Percentiles rank a stretch among this genome's conserved stretches.
phyloP scores from a whole-genome alignment of 2,329 filamentous ascomycete species.

The Aureobasidium sp. region DNA sequence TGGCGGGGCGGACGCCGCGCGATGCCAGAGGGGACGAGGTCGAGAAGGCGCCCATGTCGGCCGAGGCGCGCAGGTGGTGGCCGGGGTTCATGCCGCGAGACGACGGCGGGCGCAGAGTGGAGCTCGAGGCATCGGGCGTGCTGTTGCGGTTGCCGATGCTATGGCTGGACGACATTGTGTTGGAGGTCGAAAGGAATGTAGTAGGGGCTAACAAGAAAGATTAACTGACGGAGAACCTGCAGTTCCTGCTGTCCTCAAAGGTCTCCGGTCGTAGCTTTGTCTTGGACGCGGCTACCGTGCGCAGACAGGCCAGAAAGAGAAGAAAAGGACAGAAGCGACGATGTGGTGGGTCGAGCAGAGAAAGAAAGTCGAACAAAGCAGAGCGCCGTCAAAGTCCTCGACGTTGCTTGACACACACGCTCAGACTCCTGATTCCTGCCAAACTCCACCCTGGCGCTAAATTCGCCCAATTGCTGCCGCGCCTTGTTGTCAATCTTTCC shows the following conservation, averaged over 20 bases:
- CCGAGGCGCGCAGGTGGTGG: constrained; percentile 85
- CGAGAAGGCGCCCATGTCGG: constrained; percentile 80
- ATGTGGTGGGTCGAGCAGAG: not conserved
- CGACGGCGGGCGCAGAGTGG: constrained; percentile 72
- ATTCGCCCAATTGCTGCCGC: not conserved
- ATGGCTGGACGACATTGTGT: constrained; percentile 32
- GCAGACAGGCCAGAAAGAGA: not conserved
- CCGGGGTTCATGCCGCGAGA: constrained; percentile 68
- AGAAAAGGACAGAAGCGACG: constrained; percentile 2
- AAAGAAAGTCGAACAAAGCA: constrained; percentile 4
- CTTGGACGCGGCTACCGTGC: not conserved
- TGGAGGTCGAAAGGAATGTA: constrained; percentile 8
- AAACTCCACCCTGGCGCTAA: constrained; percentile 1
- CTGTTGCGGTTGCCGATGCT: constrained; percentile 75
- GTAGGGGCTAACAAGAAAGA: constrained; percentile 12
- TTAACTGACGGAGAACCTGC: constrained; percentile 51
- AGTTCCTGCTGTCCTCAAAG: constrained; percentile 79
- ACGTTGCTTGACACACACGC: constrained; percentile 6
- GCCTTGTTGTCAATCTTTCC: not conserved
- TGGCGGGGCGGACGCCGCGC: constrained; percentile 81
- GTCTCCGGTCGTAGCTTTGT: constrained; percentile 36
- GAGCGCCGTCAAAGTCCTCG: not conserved
- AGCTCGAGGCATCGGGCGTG: constrained; percentile 82
- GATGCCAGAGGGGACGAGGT: constrained; percentile 57
- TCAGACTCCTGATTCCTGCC: constrained; percentile 8